A percentile compares a stretch with the other conserved stretches of the same genome.
Conservation (phyloP, 2,329 filamentous ascomycete species). For the Chrysoporthe deuterocubensis region DNA sequence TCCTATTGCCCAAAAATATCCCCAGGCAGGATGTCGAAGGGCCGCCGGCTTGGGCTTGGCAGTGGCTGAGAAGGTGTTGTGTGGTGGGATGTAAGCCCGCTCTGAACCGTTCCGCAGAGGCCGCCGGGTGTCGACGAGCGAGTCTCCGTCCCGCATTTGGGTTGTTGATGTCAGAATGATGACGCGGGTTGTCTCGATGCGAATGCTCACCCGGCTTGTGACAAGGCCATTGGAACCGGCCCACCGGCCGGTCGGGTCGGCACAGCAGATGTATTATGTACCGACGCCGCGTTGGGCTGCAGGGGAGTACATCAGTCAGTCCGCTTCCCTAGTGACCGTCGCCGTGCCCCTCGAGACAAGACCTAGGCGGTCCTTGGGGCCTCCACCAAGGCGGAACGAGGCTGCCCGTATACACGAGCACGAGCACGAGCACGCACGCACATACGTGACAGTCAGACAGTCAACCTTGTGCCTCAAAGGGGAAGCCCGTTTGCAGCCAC, state of each 20-base stretch:
- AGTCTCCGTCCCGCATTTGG: neutral
- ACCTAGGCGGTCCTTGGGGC: no score
- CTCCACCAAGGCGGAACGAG: no score
- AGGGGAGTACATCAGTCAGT: neutral
- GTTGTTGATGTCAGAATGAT: constrained; percentile 5
- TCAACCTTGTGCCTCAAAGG: no score
- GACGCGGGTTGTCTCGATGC: neutral
- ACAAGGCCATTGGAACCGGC: neutral
- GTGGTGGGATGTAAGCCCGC: neutral
- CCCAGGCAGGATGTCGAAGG: neutral
- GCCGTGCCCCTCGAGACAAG: no score
- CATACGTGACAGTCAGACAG: no score
- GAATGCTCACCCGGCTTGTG: neutral
- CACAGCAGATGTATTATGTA: neutral
- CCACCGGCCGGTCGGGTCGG: no score
- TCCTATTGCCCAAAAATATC: constrained; percentile 1
- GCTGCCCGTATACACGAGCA: no score
- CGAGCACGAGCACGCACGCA: no score
- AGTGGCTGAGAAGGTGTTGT: neutral
- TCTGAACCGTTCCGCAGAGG: neutral
- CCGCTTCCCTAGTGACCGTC: neutral
- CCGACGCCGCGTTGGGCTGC: neutral
- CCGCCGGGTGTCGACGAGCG: neutral
- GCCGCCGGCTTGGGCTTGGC: neutral
- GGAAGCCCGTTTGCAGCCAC: no score